Evolutionary conservation across 1,139 yeast genomes (phyloP), one percentile per base, ranked within the genome.

Genomic region (Geotrichum reessii): DNA sequence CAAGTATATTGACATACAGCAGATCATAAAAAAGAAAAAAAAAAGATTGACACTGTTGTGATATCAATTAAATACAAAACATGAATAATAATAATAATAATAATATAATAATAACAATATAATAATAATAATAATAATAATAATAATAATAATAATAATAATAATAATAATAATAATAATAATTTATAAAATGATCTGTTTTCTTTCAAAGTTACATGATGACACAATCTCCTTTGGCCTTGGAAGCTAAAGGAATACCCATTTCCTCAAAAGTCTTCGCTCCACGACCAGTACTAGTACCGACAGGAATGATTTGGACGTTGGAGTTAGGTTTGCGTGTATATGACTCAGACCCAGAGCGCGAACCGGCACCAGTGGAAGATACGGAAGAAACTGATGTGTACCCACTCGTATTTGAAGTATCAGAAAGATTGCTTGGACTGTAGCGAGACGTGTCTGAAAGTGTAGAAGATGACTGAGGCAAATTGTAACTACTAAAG

Each of bases 181-280:
- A 37, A 37, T 37, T n/a, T n/a, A n/a, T n/a, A n/a, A n/a, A 37
- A 37, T 14, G 3, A 14, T 12, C 3, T 14, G 42, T 37, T 14
- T 46, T 8, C 42, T 14, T 12, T 14, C 42, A 17, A 11, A n/a
- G 21, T 57, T 64, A 70, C 73, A 70, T 70, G 51, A 70, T 63
- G 22, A 62, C 58, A 61, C 73, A 70, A 28, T 69, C 73, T 28
- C 65, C 67, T 50, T 65, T 65, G 37, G 64, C 65, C 52, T 67
- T 66, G 49, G 56, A 53, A 22, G 63, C 64, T 14, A 61, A 52
- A 3, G 73, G 71, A 19, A 70, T 64, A 12, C 70, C 70, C 73
- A 70, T 70, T 52, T 69, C 73, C 48, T 70, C 73, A 60, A 70
- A 70, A n/a, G 72, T 70, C 60, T 87, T 86, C 66, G 96, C 88